These are phyloP conservation scores for Aaosphaeria pasadenensis DNA, from an alignment of 2,329 filamentous ascomycete genomes.

Conservation along the genomic window DNA sequence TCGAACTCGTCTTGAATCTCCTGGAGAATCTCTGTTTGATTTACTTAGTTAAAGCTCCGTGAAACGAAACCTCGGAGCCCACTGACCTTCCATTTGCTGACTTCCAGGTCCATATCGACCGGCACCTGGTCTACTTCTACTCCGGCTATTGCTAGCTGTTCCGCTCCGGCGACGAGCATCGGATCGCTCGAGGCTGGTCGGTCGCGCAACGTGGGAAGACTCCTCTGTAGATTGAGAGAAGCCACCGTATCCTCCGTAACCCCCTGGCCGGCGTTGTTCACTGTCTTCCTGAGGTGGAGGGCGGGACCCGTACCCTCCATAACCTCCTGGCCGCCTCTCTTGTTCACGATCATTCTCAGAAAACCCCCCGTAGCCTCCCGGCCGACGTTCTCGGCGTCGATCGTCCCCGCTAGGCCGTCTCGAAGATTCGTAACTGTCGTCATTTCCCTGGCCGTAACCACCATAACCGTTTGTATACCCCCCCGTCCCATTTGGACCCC, in stretches of 20 bases:
- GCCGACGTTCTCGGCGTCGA: slow-evolving; percentile 30
- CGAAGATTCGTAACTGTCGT: slow-evolving; percentile 18
- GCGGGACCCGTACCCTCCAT: slow-evolving; percentile 19
- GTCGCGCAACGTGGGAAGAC: slow-evolving; percentile 28
- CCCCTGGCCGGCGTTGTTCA: not conserved
- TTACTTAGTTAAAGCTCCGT: not conserved
- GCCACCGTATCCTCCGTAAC: slow-evolving; percentile 18
- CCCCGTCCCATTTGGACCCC: slow-evolving; percentile 29
- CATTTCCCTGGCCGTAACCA: slow-evolving; percentile 22
- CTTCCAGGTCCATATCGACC: slow-evolving; percentile 38
- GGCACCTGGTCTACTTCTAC: slow-evolving; percentile 26
- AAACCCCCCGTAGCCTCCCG: slow-evolving; percentile 40
- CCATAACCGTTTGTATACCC: slow-evolving; percentile 39
- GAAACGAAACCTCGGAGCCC: not conserved
- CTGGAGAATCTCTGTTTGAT: slow-evolving; percentile 60
- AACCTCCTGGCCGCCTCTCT: slow-evolving; percentile 4
- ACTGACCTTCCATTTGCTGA: slow-evolving; percentile 43
- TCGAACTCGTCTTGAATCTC: slow-evolving; percentile 89
- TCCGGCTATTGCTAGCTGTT: slow-evolving; percentile 19
- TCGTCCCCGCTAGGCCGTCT: slow-evolving; percentile 23
- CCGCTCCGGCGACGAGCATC: slow-evolving; percentile 41
- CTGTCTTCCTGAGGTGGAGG: not conserved
- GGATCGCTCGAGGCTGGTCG: slow-evolving; percentile 42
- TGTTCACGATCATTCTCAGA: not conserved
- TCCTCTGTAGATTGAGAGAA: slow-evolving; percentile 16